Base-by-base conservation (phyloP, 345 rosid genomes). In the Sapria himalayana region DNA sequence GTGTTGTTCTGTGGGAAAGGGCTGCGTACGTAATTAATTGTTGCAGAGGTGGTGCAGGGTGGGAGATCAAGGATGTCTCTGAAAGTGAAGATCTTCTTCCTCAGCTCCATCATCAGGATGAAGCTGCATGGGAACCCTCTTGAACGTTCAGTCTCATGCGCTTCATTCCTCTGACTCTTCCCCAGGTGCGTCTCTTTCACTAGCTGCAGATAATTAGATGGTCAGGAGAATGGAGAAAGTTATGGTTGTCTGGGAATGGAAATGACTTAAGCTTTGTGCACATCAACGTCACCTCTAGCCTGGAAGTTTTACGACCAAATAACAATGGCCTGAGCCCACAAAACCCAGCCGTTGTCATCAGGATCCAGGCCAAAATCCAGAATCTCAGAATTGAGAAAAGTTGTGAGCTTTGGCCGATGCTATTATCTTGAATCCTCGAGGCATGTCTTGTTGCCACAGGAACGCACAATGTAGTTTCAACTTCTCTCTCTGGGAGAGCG, bases 1-100 rank as follows among this genome's bases (percentile, higher is more conserved):
- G 27, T 10, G 3, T 25, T 12, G n/a, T n/a, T n/a, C n/a, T n/a
- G n/a, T n/a, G n/a, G n/a, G n/a, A n/a, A 15, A 6, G 19, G 24
- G 18, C 12, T 19, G n/a, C 18, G 0, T 56, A 81, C 94, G 59
- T 74, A 63, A 20, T 57, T 46, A 13, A 72, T 61, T 18, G 78
- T 54, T 33, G 52, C 55, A 16, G 80, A 73, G 36, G 60, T 50
- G 16, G 57, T 70, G 21, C 58, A 51, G 43, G 72, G 50, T 33
- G 85, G 72, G 12, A 82, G 63, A 43, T 78, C 92, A 54, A 78
- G 52, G 45, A 63, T 45, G 55, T 84, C 92, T 38, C 95, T 59
- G 51, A 84, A 84, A 19, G 46, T 41, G 50, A 57, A 37, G 18
- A 76, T 76, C 69, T 73, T 78, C 50, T 70, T 64, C 15, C 71